Base-by-base conservation (phyloP, 2,329 filamentous ascomycete species). In the Biscogniauxia marginata region DNA sequence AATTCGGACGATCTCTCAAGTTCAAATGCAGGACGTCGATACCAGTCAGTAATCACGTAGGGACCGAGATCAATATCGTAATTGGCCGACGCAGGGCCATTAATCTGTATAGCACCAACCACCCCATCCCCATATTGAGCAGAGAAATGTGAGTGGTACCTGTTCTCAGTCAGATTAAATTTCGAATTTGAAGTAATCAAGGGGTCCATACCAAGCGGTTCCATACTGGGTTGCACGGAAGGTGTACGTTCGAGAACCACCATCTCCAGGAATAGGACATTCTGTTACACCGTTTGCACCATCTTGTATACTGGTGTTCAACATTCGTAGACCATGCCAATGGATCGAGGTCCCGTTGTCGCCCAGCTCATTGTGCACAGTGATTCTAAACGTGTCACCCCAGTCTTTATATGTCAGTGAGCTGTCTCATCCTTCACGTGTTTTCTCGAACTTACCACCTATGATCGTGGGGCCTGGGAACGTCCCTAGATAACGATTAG, bases 1-100 rank as follows among this genome's bases (percentile, higher is more conserved):
- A 61, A 54, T 54, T 63, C 54, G 34, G 54, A 62, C 43, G 47
- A 13, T 4, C 55, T 39, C 30, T 57, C 50, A 13, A 52, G 25
- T 19, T 53, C 47, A 9, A 50, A 50, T 21, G 48, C 48, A 39
- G 39, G 21, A 47, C 7, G 19, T 3, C 47, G 49, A 66, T 80
- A 81, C 73, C 77, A 83, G 63, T 84, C 82, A 9, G 73, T 77
- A 21, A 84, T 70, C 8, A 76, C 71, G 5, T 79, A 70, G 3
- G 74, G 66, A 8, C 82, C 82, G 0, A 84, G 73, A 60, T 85
- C 82, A 44, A 78, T 70, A 54, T 85, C 82, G 62, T 81, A 83
- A 63, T 80, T 74, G 45, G 74, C 74, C 6, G 74, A 73, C 0
- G 75, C 72, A 1, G 80, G 80, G 0, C 80, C 81, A 50, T 79